phyloP scores from a whole-genome alignment of 1,139 yeast genomes.

The Trichomonascaceae sp. region DNA sequence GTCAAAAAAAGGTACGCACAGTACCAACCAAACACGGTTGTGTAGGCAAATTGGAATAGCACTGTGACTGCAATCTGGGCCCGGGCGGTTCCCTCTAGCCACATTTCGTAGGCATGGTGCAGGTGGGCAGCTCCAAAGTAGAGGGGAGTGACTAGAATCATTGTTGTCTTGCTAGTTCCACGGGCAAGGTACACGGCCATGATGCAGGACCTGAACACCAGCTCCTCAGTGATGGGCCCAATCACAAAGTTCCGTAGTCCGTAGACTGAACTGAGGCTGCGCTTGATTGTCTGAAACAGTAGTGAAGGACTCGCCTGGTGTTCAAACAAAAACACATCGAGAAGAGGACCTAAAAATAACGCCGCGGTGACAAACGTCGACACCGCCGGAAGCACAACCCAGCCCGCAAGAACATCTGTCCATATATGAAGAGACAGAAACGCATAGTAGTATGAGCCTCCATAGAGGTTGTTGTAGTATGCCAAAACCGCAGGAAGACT shows the following conservation, averaged over 20 bases:
- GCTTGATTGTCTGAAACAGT: slow-evolving; percentile 7
- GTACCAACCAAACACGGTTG: slow-evolving; percentile 67
- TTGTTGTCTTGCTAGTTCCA: slow-evolving; percentile 16
- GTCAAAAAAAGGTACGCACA: slow-evolving; percentile 48
- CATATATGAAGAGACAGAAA: slow-evolving; percentile 17
- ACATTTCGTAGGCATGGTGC: slow-evolving; percentile 63
- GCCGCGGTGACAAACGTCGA: slow-evolving; percentile 20
- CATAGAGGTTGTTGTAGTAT: slow-evolving; percentile 8
- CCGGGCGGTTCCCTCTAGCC: slow-evolving; percentile 20
- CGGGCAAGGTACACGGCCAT: slow-evolving; percentile 28
- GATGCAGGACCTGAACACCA: slow-evolving; percentile 59
- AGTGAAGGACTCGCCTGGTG: slow-evolving; percentile 11
- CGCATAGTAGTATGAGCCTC: slow-evolving; percentile 11
- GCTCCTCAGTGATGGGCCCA: slow-evolving; percentile 85
- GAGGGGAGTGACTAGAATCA: slow-evolving; percentile 40
- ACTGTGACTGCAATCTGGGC: slow-evolving; percentile 25
- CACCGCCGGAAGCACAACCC: slow-evolving; percentile 11
- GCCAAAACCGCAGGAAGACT: slow-evolving; percentile 11
- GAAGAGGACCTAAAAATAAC: slow-evolving; percentile 47
- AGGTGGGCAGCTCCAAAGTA: slow-evolving; percentile 86
- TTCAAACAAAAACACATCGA: slow-evolving; percentile 28
- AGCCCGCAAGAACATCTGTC: slow-evolving; percentile 9
- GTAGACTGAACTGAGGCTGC: slow-evolving; percentile 25
- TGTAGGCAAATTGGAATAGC: slow-evolving; percentile 52
- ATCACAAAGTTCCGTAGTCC: slow-evolving; percentile 55